A percentile compares a stretch with the other conserved stretches of the same genome.
These are phyloP conservation scores for Hypoxylon fuscum DNA, from an alignment of 495 filamentous ascomycete species.

Conservation along the genomic window DNA sequence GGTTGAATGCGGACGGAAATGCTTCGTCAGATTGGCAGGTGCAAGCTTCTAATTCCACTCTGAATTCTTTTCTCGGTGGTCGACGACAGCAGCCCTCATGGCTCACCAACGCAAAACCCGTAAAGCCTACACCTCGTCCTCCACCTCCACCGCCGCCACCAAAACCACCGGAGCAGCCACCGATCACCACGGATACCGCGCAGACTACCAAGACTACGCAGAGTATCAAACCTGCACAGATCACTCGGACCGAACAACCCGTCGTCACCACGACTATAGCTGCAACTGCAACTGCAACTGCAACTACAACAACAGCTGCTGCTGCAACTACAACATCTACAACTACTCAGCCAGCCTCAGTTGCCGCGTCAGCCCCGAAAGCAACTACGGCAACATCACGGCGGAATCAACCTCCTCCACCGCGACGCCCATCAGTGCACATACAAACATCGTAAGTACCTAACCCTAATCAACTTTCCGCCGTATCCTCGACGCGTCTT, in stretches of 20 bases:
- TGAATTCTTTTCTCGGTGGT: conserved; percentile 64
- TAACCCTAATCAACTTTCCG: neutral
- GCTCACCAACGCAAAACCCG: conserved; percentile 61
- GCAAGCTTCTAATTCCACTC: conserved; percentile 73
- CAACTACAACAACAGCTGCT: no score
- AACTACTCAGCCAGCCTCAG: conserved; percentile 25
- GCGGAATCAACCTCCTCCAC: conserved; percentile 10
- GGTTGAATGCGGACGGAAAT: conserved; percentile 11
- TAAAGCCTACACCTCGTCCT: conserved; percentile 52
- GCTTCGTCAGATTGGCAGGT: conserved; percentile 53
- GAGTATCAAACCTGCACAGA: neutral
- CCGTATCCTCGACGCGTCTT: conserved; percentile 6
- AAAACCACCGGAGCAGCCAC: neutral
- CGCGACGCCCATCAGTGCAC: conserved; percentile 2
- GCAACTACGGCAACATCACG: conserved; percentile 23
- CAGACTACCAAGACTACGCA: conserved; percentile 1
- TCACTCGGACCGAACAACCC: conserved; percentile 3
- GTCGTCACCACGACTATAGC: conserved; percentile 8
- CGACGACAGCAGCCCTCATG: conserved; percentile 72
- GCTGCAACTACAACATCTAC: no score
- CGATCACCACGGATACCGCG: neutral
- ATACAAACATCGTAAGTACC: conserved; percentile 33
- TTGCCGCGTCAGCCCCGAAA: conserved; percentile 11
- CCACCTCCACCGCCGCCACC: conserved; percentile 17
- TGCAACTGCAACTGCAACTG: no score